Base-by-base conservation (phyloP, 495 filamentous ascomycete genomes). In the Penicillium riverlandense region DNA sequence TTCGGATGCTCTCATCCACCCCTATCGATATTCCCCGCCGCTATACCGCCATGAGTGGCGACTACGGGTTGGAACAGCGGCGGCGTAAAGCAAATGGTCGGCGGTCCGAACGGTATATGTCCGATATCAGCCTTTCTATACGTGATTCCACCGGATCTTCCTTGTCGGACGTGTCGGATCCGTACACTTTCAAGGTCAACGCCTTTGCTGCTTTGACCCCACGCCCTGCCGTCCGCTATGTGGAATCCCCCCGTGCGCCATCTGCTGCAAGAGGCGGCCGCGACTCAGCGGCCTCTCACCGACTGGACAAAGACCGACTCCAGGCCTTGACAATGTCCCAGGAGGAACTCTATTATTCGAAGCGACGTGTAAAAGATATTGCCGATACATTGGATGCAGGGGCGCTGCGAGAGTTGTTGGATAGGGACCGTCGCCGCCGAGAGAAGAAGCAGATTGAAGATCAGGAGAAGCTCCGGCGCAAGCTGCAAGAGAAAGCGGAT, bases 371-470 rank as follows among this genome's bases (percentile, higher is more conserved):
- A 10, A 84, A 91, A 50, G 80, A 85, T 37, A 68, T 92, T 32
- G 90, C 88, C 15, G 84, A 95, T 59, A 82, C 86, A 33, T 68
- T 95, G 35, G 85, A 83, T 62, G 85, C 90, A 1, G 77, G 84
- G 31, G 86, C 83, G 53, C 54, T 96, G 39, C 74, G 89, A 13
- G 86, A 94, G 53, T 60, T 95, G 30, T 78, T 96, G 74, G 90
- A 96, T 45, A 69, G 90, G 43, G 90, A 96, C 58, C 72, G 84
- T 47, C 78, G 88, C 46, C 75, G 90, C 29, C 76, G 74, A 46
- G 86, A 95, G 44, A 81, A 77, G 57, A 88, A 87, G 66, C 74
- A 73, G 39, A 71, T 82, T 43, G 72, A 77, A 35, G 85, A 94
- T 16, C 79, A 83, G 44, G 84, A 90, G 49, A 82, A 70, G 45